A percentile compares a stretch with the other conserved stretches of the same genome.
These are phyloP conservation scores for Linnemannia elongata DNA, from an alignment of 192 early-diverging fungal species.

Conservation along the genomic window DNA sequence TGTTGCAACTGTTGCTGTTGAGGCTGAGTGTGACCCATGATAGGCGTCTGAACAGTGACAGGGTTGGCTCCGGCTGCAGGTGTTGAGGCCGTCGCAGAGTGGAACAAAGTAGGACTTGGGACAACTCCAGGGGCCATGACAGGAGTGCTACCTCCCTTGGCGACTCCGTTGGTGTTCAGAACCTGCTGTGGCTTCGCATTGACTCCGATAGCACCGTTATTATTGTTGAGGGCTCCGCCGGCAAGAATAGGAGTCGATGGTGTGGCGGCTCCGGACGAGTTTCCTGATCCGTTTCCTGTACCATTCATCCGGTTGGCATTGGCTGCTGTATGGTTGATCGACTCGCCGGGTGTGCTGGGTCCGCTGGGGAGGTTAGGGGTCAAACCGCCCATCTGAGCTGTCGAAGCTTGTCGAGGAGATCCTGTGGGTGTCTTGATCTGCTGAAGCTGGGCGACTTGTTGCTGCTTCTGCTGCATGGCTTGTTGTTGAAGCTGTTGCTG, in stretches of 20 bases:
- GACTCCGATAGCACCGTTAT: conserved; percentile 4
- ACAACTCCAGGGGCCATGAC: conserved; percentile 42
- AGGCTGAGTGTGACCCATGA: conserved; percentile 53
- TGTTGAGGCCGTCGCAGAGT: conserved; percentile 28
- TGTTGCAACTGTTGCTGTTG: conserved; percentile 55
- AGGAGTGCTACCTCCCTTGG: conserved; percentile 41
- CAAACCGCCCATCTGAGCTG: conserved; percentile 54
- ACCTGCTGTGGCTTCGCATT: conserved; percentile 24
- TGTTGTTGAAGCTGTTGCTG: conserved; percentile 47
- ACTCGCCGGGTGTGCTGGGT: conserved; percentile 50
- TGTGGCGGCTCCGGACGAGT: conserved; percentile 50
- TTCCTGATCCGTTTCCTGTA: conserved; percentile 39
- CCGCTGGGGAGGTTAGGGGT: conserved; percentile 51
- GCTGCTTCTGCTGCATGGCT: conserved; percentile 43
- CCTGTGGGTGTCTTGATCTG: conserved; percentile 55
- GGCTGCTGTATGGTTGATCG: conserved; percentile 24
- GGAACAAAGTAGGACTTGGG: conserved; percentile 45
- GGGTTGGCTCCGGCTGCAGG: conserved; percentile 29
- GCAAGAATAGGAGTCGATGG: conserved; percentile 49
- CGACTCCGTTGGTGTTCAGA: conserved; percentile 20
- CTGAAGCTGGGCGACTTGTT: conserved; percentile 45
- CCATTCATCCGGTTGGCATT: conserved; percentile 20
- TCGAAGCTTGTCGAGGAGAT: conserved; percentile 52
- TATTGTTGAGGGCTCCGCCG: conserved; percentile 27
- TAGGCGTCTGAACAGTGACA: conserved; percentile 32